phyloP scores from a whole-genome alignment of 768 basidiomycete genomes.

The Leccinum barrowsii region DNA sequence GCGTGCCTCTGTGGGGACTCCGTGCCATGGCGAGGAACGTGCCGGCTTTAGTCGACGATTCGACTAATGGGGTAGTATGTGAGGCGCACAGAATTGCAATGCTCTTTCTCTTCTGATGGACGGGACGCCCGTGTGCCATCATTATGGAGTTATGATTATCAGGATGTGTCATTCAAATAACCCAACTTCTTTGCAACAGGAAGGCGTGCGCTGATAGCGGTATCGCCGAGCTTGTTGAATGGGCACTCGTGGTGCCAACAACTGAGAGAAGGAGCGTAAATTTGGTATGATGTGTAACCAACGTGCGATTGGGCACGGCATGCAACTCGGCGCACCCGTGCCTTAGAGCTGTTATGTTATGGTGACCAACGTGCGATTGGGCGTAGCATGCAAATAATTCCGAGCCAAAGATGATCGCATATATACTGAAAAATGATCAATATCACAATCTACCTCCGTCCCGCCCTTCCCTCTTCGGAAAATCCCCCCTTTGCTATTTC shows the following conservation, averaged over 20 bases:
- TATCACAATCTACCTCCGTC: neutral
- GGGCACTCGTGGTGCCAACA: no score
- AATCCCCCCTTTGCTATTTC: neutral
- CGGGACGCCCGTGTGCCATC: neutral
- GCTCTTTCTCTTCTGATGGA: neutral
- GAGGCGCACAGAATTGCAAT: conserved; percentile 55
- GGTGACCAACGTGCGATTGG: neutral
- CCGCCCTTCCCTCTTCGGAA: neutral
- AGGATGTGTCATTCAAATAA: neutral
- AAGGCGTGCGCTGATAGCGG: no score
- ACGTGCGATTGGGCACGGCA: no score
- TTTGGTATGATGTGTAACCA: no score
- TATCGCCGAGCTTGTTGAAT: neutral
- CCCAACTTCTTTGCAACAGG: no score
- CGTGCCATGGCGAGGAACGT: conserved; percentile 68
- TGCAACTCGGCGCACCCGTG: no score
- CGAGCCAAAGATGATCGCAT: neutral
- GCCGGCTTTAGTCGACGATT: conserved; percentile 38
- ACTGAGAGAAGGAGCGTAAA: no score
- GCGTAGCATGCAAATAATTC: neutral
- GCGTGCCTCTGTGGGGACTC: conserved; percentile 77
- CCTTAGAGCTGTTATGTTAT: neutral
- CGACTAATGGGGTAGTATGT: conserved; percentile 67
- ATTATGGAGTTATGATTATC: neutral
- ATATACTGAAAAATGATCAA: neutral